A percentile compares a stretch with the other conserved stretches of the same genome.
These are phyloP conservation scores for Lepiota subincarnata DNA, from an alignment of 768 basidiomycete genomes.

Conservation along the genomic window DNA sequence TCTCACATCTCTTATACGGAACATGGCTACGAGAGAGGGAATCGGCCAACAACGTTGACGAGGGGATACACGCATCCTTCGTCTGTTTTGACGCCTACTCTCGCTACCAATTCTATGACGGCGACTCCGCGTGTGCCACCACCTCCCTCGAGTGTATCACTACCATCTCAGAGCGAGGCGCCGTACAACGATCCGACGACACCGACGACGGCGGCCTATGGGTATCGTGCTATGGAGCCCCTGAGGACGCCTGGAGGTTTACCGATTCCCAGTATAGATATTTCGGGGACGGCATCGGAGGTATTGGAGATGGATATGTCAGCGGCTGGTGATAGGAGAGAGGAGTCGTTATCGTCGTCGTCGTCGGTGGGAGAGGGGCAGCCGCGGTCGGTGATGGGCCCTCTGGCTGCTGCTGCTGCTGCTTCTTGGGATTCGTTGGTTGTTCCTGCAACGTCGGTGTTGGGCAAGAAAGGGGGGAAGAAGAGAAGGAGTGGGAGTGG, in stretches of 20 bases:
- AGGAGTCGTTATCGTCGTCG: no score
- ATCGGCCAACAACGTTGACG: not conserved
- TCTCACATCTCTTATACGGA: not conserved
- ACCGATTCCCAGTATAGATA: slow-evolving; percentile 47
- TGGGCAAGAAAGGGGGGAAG: not conserved
- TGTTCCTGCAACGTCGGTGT: not conserved
- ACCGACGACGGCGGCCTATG: no score
- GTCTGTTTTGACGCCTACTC: not conserved
- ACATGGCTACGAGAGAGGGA: not conserved
- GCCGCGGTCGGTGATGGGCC: no score
- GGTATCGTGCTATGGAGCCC: not conserved
- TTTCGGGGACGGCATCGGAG: not conserved
- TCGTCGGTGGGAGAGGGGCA: no score
- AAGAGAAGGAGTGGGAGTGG: not conserved
- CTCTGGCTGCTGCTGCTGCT: not conserved
- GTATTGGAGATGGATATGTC: not conserved
- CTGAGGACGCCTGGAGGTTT: slow-evolving; percentile 34
- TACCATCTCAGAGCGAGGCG: not conserved
- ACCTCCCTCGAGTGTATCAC: not conserved
- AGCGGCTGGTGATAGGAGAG: no score
- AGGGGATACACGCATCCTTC: not conserved
- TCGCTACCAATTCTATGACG: not conserved
- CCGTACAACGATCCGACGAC: not conserved
- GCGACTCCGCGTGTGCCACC: not conserved
- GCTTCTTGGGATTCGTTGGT: slow-evolving; percentile 7